phyloP scores from a whole-genome alignment of 106 monocot species.

The Amphibolis antarctica region DNA sequence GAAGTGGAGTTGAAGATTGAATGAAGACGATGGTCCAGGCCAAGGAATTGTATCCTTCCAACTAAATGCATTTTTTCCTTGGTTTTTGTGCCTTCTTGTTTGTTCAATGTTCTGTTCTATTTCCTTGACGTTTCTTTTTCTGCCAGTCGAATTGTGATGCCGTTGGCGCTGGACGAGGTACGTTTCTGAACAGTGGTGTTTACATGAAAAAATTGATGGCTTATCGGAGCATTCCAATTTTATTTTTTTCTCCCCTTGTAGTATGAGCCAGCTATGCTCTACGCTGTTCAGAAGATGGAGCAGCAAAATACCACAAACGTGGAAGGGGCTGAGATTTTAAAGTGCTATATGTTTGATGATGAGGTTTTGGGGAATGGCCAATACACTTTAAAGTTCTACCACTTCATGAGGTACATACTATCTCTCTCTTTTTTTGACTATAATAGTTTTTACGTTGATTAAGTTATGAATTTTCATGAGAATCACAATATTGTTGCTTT shows the following conservation, averaged over 20 bases:
- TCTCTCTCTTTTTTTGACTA: too few species aligned
- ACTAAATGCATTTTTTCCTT: conserved; percentile 40
- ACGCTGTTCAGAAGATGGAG: conserved; percentile 56
- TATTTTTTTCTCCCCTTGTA: conserved; percentile 3
- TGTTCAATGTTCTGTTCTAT: neutral
- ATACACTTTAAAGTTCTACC: conserved; percentile 43
- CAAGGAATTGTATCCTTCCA: conserved; percentile 58
- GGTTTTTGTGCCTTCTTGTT: neutral
- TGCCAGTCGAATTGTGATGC: conserved; percentile 46
- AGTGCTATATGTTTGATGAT: conserved; percentile 32
- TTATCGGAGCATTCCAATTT: too few species aligned
- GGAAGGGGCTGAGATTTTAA: conserved; percentile 44
- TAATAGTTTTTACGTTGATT: too few species aligned
- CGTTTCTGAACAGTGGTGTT: neutral
- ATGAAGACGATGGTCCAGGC: conserved; percentile 33
- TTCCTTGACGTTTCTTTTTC: neutral
- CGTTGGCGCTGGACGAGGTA: conserved; percentile 57
- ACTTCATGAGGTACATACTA: conserved; percentile 48
- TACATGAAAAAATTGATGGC: neutral
- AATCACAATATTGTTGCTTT: too few species aligned
- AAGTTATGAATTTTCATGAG: too few species aligned
- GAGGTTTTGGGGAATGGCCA: conserved; percentile 37
- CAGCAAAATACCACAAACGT: conserved; percentile 40
- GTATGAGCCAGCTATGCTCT: conserved; percentile 38
- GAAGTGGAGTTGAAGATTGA: too few species aligned